These are phyloP conservation scores for Leavenworthia alabamica DNA, from an alignment of 345 rosid genomes.

Conservation along the genomic window DNA sequence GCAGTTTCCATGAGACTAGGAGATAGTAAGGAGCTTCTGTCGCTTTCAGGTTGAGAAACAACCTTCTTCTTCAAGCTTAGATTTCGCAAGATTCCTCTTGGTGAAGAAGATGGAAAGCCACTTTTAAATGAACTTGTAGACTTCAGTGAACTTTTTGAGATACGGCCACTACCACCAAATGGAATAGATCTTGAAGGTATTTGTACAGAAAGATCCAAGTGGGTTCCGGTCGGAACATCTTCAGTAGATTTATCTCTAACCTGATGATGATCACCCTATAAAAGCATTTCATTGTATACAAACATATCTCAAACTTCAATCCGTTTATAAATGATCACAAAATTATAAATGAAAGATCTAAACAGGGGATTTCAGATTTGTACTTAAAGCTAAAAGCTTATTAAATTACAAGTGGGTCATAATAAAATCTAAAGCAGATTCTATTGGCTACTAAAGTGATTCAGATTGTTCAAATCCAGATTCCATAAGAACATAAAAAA, in stretches of 20 bases:
- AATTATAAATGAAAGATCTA: too few species aligned
- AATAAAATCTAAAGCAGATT: not conserved
- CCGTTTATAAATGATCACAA: too few species aligned
- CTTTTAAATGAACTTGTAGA: conserved; percentile 49
- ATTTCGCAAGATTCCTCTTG: conserved; percentile 59
- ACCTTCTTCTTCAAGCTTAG: conserved; percentile 68
- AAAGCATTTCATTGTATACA: too few species aligned
- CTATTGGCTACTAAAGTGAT: conserved; percentile 16
- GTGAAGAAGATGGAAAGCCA: conserved; percentile 39
- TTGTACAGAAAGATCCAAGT: conserved; percentile 68
- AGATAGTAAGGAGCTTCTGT: conserved; percentile 62
- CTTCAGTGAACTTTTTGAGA: conserved; percentile 48
- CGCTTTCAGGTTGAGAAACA: conserved; percentile 38
- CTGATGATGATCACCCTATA: conserved; percentile 44
- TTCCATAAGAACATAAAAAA: too few species aligned
- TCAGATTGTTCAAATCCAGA: conserved; percentile 20
- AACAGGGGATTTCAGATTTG: too few species aligned
- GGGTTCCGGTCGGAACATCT: conserved; percentile 39
- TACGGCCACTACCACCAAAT: conserved; percentile 32
- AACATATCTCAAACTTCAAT: too few species aligned
- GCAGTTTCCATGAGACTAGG: conserved; percentile 40
- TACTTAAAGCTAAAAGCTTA: conserved; percentile 2
- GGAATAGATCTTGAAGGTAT: conserved; percentile 58
- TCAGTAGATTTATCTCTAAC: conserved; percentile 33
- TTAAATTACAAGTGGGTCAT: conserved; percentile 8